These are phyloP conservation scores for Monilinia laxa DNA, from an alignment of 2,329 filamentous ascomycete species.

Conservation along the genomic window DNA sequence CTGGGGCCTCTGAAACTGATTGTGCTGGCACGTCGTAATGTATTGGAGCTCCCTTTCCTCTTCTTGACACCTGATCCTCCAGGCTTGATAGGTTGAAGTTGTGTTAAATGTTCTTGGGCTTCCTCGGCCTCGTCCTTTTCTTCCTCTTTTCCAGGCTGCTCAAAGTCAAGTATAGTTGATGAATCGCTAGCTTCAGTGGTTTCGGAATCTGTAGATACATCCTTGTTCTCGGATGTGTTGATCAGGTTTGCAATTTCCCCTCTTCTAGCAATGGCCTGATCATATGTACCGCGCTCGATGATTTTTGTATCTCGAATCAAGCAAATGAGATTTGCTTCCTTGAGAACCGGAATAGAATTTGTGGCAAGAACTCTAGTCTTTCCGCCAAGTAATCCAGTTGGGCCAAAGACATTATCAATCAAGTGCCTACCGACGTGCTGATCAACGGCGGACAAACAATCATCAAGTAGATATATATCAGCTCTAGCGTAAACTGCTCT, in stretches of 20 bases:
- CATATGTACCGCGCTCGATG: constrained; percentile 84
- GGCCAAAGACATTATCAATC: constrained; percentile 89
- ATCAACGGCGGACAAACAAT: constrained; percentile 95
- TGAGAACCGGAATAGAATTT: constrained; percentile 88
- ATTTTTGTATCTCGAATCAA: constrained; percentile 81
- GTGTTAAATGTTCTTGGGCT: constrained; percentile 72
- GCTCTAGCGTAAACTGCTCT: constrained; percentile 93
- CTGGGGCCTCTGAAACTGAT: constrained; percentile 85
- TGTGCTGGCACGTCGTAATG: constrained; percentile 84
- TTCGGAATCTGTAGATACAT: constrained; percentile 45
- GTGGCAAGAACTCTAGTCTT: constrained; percentile 94
- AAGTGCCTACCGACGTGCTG: constrained; percentile 94
- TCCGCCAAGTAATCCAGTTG: constrained; percentile 73
- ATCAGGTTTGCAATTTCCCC: constrained; percentile 84
- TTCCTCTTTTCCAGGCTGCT: constrained; percentile 50
- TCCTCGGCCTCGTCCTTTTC: constrained; percentile 68
- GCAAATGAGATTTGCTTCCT: constrained; percentile 85
- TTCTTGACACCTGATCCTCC: constrained; percentile 52
- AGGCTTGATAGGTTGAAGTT: constrained; percentile 71
- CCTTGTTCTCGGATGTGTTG: constrained; percentile 66
- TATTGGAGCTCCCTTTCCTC: constrained; percentile 69
- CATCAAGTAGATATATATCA: constrained; percentile 94
- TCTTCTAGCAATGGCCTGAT: constrained; percentile 89
- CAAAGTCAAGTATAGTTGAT: constrained; percentile 53
- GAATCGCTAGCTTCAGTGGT: constrained; percentile 52